Conservation (phyloP, 495 filamentous ascomycete species). For the Astrothelium macrocarpum region DNA sequence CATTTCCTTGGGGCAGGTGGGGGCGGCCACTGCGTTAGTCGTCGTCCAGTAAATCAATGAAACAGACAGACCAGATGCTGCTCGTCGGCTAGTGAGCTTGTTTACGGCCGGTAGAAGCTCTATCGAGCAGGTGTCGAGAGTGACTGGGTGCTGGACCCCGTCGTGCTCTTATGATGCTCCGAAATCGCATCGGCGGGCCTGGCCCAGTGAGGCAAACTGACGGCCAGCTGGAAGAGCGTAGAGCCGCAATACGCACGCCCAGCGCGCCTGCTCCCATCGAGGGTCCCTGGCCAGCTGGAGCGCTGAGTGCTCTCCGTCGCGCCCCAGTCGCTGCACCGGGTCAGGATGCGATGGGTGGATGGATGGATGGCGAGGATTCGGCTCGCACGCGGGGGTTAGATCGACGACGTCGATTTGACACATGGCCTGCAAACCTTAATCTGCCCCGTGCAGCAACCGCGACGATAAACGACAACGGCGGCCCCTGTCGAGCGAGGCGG, state of each 20-base stretch:
- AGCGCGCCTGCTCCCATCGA: too few relatives aligned
- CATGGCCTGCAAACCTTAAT: conserved; percentile 7
- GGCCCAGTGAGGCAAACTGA: background rate
- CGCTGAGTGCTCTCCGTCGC: background rate
- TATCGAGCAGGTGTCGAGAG: background rate
- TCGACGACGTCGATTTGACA: conserved; percentile 5
- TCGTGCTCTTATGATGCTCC: background rate
- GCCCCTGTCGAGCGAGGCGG: conserved; percentile 3
- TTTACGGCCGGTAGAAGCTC: background rate
- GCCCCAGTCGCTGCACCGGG: too few relatives aligned
- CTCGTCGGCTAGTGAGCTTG: background rate
- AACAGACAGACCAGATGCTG: background rate
- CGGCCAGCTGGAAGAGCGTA: background rate
- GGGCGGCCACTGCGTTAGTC: background rate
- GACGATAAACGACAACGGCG: conserved; percentile 6
- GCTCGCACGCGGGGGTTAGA: conserved; percentile 5
- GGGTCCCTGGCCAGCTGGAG: background rate
- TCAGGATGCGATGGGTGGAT: background rate
- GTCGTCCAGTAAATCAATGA: background rate
- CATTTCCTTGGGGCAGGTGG: background rate
- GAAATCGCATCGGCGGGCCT: background rate
- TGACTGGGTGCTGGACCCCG: background rate
- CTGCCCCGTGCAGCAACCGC: background rate
- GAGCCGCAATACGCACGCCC: too few relatives aligned
- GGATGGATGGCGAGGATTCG: background rate